Conservation (phyloP, 2,329 filamentous ascomycete genomes). For the Cladosporium oxysporum region DNA sequence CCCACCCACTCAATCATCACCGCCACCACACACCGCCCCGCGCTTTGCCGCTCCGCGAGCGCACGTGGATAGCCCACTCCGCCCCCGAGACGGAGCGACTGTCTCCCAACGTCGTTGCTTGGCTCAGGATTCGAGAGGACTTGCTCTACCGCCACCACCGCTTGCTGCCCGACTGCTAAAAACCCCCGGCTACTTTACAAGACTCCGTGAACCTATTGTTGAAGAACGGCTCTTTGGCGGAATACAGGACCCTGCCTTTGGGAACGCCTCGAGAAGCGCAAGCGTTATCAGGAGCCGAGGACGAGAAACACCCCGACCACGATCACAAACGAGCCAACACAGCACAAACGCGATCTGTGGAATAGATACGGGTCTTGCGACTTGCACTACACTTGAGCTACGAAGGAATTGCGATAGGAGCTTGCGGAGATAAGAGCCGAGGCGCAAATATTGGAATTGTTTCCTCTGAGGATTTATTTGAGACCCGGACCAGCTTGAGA, state of each 20-base stretch:
- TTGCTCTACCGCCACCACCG: neutral
- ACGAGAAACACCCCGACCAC: neutral
- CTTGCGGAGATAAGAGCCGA: conserved; percentile 7
- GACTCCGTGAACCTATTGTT: neutral
- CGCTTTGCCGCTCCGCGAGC: neutral
- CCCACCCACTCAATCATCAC: neutral
- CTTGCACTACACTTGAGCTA: neutral
- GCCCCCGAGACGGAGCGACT: conserved; percentile 5
- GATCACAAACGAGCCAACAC: neutral
- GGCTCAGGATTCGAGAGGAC: conserved; percentile 1
- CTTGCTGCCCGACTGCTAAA: neutral
- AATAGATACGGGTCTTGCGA: neutral
- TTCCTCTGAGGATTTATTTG: neutral
- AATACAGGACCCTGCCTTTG: no score
- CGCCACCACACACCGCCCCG: conserved; percentile 1
- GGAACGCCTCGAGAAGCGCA: neutral
- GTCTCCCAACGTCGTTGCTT: conserved; percentile 7
- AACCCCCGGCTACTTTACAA: neutral
- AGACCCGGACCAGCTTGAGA: conserved; percentile 9
- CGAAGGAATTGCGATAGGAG: neutral
- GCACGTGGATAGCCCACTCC: conserved; percentile 6
- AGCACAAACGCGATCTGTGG: neutral
- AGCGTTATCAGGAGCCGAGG: neutral
- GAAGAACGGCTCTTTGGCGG: no score
- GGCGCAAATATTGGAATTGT: conserved; percentile 13